A percentile compares a stretch with the other conserved stretches of the same genome.
Conservation (phyloP, 2,329 filamentous ascomycete genomes). For the Myriosclerotinia duriaeana region DNA sequence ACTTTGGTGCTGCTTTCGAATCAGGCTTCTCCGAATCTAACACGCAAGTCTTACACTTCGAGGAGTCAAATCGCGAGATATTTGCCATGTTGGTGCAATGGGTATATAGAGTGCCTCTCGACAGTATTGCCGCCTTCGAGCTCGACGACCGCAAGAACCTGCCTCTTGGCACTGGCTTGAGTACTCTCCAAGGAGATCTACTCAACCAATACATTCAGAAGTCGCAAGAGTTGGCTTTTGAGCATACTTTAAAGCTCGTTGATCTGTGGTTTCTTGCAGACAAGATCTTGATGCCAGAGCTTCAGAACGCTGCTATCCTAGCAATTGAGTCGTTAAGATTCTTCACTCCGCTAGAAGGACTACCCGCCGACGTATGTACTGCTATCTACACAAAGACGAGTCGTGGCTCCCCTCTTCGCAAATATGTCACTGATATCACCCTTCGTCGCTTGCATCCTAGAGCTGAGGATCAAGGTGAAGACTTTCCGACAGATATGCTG, state of each 20-base stretch:
- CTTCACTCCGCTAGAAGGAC: constrained; percentile 1
- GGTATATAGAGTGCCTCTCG: not conserved
- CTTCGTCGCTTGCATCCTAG: constrained; percentile 5
- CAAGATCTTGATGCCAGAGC: constrained; percentile 3
- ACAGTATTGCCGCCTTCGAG: not conserved
- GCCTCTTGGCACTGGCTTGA: not conserved
- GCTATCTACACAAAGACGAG: not conserved
- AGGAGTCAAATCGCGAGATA: not conserved
- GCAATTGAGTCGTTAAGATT: not conserved
- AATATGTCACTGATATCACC: not conserved
- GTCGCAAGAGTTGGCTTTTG: not conserved
- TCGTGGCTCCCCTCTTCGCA: not conserved
- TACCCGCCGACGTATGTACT: not conserved
- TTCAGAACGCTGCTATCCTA: constrained; percentile 1
- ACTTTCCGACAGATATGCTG: not conserved
- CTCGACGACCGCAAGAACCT: not conserved
- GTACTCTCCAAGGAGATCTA: not conserved
- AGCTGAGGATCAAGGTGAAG: not conserved
- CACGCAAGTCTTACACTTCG: constrained; percentile 7
- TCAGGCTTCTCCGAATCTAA: constrained; percentile 17
- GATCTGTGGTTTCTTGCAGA: constrained; percentile 13
- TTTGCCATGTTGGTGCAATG: constrained; percentile 2
- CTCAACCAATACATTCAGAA: not conserved
- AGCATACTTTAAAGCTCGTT: constrained; percentile 1
- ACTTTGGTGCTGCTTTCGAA: constrained; percentile 22